These are phyloP conservation scores for Diaporthe sp. DNA, from an alignment of 2,329 filamentous ascomycete species.

Conservation along the genomic window DNA sequence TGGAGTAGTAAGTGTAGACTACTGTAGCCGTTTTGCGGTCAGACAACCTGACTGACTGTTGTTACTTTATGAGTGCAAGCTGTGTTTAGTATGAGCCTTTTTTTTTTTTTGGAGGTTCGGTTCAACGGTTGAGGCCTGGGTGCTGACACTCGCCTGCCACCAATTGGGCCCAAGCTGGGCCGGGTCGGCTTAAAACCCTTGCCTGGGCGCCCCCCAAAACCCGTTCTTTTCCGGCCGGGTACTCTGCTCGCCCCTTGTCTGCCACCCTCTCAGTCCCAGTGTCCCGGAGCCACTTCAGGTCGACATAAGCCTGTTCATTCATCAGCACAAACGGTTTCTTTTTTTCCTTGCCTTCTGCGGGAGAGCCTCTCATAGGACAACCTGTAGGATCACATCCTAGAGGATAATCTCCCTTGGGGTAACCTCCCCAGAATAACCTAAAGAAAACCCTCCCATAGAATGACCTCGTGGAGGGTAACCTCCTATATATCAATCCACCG, in stretches of 20 bases:
- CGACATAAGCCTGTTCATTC: neutral
- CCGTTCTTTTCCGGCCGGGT: constrained; percentile 31
- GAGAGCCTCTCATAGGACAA: too few relatives aligned
- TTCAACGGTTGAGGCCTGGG: constrained; percentile 25
- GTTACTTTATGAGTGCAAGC: constrained; percentile 13
- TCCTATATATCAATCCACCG: too few relatives aligned
- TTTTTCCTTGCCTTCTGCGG: too few relatives aligned
- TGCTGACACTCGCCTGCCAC: constrained; percentile 18
- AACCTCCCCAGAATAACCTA: too few relatives aligned
- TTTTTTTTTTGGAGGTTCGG: constrained; percentile 27
- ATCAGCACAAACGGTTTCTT: too few relatives aligned
- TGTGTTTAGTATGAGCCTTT: constrained; percentile 1
- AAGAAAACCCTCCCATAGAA: too few relatives aligned
- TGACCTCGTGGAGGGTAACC: too few relatives aligned
- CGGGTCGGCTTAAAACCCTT: constrained; percentile 3
- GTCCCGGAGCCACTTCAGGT: neutral
- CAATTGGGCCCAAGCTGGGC: neutral
- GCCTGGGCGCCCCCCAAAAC: neutral
- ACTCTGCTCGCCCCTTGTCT: neutral
- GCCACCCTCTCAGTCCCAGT: neutral
- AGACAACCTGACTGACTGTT: neutral
- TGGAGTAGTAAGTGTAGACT: neutral
- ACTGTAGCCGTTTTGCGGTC: constrained; percentile 2
- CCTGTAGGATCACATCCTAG: too few relatives aligned
- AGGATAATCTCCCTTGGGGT: too few relatives aligned